Percentiles rank a stretch among this genome's conserved stretches.
These are phyloP conservation scores for Geosmithia putterillii DNA, from an alignment of 2,329 filamentous ascomycete species.

Conservation along the genomic window DNA sequence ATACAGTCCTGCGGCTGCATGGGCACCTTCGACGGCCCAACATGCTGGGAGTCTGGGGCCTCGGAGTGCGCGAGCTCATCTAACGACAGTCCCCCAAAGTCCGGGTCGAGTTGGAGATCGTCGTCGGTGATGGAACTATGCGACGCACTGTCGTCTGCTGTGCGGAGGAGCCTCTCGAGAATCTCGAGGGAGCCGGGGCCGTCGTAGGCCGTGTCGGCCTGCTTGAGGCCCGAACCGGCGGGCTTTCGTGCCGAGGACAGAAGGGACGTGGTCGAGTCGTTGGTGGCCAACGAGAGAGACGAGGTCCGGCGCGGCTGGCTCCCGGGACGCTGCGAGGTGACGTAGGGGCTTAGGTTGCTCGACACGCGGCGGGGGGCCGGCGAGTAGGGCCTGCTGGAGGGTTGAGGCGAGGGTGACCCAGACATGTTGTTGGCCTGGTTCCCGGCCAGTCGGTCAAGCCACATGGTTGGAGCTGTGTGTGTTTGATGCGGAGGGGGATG, in stretches of 20 bases:
- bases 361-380: constrained; percentile 57
- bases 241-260: constrained; percentile 49
- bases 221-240: constrained; percentile 58
- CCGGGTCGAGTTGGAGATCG: constrained; percentile 55
- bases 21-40: neutral
- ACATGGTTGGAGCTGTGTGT: constrained; percentile 44
- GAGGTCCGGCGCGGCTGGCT: constrained; percentile 59
- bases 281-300: constrained; percentile 64
- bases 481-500: constrained; percentile 7
- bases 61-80: constrained; percentile 49
- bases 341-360: constrained; percentile 55
- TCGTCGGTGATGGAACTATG: constrained; percentile 24
- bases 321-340: constrained; percentile 53
- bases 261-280: constrained; percentile 66
- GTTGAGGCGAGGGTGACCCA: constrained; percentile 45
- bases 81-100: constrained; percentile 69
- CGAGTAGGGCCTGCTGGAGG: constrained; percentile 57
- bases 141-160: constrained; percentile 6
- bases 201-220: constrained; percentile 36
- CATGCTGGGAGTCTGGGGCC: constrained; percentile 2
- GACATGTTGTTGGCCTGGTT: constrained; percentile 45
- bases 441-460: constrained; percentile 75
- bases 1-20: constrained; percentile 50
- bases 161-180: constrained; percentile 36
- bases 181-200: constrained; percentile 60